Percentiles rank a stretch among this genome's conserved stretches.
phyloP scores from a whole-genome alignment of 768 basidiomycete genomes.

The Crepidotus variabilis region DNA sequence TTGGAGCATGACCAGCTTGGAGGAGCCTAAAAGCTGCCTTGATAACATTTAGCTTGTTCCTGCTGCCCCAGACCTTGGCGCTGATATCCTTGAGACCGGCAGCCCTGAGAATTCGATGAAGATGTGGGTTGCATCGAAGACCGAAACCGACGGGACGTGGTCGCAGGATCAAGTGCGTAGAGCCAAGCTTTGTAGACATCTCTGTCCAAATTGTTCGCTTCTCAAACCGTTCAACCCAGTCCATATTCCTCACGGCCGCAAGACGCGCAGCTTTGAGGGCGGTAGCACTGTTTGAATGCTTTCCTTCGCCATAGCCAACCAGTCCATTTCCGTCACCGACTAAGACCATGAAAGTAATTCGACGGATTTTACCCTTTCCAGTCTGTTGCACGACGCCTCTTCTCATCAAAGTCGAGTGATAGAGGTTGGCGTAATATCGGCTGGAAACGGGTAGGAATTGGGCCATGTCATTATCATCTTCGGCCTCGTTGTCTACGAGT shows the following conservation, averaged over 20 bases:
- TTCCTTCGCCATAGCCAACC: conserved; percentile 80
- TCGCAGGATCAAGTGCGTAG: conserved; percentile 76
- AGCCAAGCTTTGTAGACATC: conserved; percentile 78
- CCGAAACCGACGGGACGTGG: conserved; percentile 90
- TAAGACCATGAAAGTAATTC: conserved; percentile 59
- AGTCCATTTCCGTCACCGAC: conserved; percentile 83
- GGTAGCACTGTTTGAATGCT: conserved; percentile 51
- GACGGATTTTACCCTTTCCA: conserved; percentile 84
- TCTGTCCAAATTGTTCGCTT: conserved; percentile 93
- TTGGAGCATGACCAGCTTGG: conserved; percentile 78
- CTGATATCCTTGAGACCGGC: conserved; percentile 95
- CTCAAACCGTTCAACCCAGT: conserved; percentile 93
- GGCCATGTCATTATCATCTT: conserved; percentile 21
- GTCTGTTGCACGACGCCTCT: conserved; percentile 84
- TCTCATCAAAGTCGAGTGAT: conserved; percentile 39
- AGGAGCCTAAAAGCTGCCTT: conserved; percentile 82
- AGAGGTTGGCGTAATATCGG: conserved; percentile 25
- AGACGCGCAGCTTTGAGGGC: conserved; percentile 59
- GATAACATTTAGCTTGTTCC: conserved; percentile 82
- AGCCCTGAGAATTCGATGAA: conserved; percentile 88
- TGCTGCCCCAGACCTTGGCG: conserved; percentile 92
- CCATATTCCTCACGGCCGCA: conserved; percentile 80
- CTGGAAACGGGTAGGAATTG: conserved; percentile 17
- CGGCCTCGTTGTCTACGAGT: conserved; percentile 25
- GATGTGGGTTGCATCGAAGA: conserved; percentile 79